phyloP scores from a whole-genome alignment of 495 filamentous ascomycete genomes.

The Cercophora sp. region DNA sequence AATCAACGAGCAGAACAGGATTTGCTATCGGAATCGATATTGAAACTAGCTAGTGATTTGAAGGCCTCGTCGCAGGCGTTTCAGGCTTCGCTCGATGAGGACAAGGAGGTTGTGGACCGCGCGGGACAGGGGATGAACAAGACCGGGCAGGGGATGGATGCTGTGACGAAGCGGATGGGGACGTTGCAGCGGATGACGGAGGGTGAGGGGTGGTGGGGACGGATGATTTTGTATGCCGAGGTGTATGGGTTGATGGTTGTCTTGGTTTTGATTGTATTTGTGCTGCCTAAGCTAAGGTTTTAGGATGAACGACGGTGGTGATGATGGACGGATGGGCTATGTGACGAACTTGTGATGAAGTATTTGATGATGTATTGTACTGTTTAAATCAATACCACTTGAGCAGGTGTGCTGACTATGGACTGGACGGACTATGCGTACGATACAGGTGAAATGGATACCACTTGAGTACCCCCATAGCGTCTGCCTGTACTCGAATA shows the following conservation, averaged over 20 bases:
- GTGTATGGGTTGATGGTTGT: constrained; percentile 75
- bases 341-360: too few relatives aligned
- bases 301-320: too few relatives aligned
- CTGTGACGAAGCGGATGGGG: constrained; percentile 70
- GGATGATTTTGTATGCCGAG: constrained; percentile 78
- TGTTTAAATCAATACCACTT: too few relatives aligned
- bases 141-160: constrained; percentile 69
- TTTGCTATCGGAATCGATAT: constrained; percentile 72
- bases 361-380: too few relatives aligned
- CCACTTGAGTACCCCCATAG: too few relatives aligned
- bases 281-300: constrained; percentile 82
- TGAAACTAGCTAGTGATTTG: constrained; percentile 70
- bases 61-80: constrained; percentile 72
- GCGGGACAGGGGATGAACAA: constrained; percentile 72
- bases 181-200: constrained; percentile 70
- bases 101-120: constrained; percentile 63
- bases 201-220: constrained; percentile 81
- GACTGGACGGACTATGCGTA: too few relatives aligned
- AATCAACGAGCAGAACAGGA: constrained; percentile 78
- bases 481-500: too few relatives aligned
- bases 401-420: too few relatives aligned
- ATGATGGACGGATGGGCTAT: too few relatives aligned
- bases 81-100: constrained; percentile 63
- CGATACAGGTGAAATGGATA: too few relatives aligned
- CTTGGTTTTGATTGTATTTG: constrained; percentile 70